Evolutionary conservation across 1,284 basidiomycete species (phyloP).

Genomic region (Tilletia caries): DNA sequence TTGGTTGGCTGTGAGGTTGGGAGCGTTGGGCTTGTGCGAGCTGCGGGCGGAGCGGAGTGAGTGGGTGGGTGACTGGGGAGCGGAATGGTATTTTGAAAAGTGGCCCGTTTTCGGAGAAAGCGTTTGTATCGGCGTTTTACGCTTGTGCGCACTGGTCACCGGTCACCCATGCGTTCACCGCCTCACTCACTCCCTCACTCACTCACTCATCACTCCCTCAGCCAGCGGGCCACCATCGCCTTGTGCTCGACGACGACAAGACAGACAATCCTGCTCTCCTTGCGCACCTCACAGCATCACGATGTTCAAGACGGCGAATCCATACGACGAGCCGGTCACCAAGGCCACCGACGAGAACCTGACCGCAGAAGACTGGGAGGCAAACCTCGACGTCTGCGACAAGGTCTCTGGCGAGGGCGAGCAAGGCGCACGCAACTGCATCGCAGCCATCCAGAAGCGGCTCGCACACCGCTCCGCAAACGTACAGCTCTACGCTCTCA

Average conservation of each 20-base stretch:
- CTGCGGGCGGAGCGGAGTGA: neutral
- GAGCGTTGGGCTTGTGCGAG: neutral
- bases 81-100: neutral
- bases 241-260: too few relatives aligned
- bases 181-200: too few relatives aligned
- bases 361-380: constrained; percentile 91
- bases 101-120: neutral
- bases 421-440: constrained; percentile 74
- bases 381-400: constrained; percentile 91
- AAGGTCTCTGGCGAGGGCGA: constrained; percentile 81
- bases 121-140: too few relatives aligned
- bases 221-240: too few relatives aligned
- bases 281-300: neutral
- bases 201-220: too few relatives aligned
- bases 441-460: constrained; percentile 81
- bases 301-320: constrained; percentile 60
- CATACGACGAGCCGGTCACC: constrained; percentile 89
- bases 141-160: too few relatives aligned
- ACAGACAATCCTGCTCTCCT: too few relatives aligned
- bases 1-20: neutral
- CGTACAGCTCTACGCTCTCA: constrained; percentile 90
- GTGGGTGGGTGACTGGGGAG: neutral
- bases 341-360: constrained; percentile 94
- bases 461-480: constrained; percentile 90
- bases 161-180: too few relatives aligned